phyloP scores from a whole-genome alignment of 2,329 filamentous ascomycete species.

The Penicillium expansum region DNA sequence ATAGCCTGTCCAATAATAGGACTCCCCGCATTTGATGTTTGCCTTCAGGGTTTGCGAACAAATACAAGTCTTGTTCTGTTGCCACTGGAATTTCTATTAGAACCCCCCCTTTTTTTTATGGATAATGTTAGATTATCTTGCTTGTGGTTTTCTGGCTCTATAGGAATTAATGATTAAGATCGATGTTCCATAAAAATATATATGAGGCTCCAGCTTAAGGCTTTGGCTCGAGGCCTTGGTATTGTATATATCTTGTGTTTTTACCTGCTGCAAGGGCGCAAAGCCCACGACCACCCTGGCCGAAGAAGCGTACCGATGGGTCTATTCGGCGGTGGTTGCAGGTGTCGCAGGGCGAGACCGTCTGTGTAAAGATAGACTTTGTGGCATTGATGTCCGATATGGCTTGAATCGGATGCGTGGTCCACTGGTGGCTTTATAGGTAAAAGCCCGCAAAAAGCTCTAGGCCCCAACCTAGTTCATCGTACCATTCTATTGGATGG shows the following conservation, averaged over 20 bases:
- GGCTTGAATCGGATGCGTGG: neutral
- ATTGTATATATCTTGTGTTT: neutral
- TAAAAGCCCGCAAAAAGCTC: neutral
- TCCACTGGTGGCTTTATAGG: neutral
- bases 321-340: neutral
- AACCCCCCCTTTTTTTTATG: no score
- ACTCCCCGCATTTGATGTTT: neutral
- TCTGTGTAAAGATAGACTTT: neutral
- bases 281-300: neutral
- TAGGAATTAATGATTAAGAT: neutral
- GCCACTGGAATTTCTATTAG: no score
- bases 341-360: neutral
- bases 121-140: neutral
- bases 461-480: neutral
- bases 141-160: neutral
- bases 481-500: neutral
- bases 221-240: neutral
- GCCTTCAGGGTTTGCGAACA: neutral
- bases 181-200: neutral
- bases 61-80: neutral
- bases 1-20: neutral
- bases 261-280: neutral
- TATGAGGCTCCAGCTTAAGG: neutral
- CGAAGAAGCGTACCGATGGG: neutral
- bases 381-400: neutral